A percentile compares a stretch with the other conserved stretches of the same genome.
These are phyloP conservation scores for Penicillium macrosclerotiorum DNA, from an alignment of 495 filamentous ascomycete species.

Conservation along the genomic window DNA sequence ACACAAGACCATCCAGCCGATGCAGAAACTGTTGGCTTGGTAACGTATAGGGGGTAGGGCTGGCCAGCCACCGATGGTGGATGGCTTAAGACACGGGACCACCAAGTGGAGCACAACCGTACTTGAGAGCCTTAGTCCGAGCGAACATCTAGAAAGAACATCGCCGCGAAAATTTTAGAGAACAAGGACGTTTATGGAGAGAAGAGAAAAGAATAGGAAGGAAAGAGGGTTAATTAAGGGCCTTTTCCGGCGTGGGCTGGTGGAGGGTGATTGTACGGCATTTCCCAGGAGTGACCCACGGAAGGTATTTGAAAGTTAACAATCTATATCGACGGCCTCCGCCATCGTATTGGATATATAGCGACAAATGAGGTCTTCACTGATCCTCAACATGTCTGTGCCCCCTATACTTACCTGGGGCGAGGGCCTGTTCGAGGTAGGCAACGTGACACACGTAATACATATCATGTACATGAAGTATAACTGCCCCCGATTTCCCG, in stretches of 20 bases:
- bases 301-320: no score
- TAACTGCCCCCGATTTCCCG: neutral
- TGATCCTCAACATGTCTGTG: no score
- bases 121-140: constrained; percentile 9
- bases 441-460: constrained; percentile 16
- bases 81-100: constrained; percentile 25
- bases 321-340: neutral
- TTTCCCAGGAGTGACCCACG: no score
- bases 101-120: constrained; percentile 16
- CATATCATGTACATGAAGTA: constrained; percentile 5
- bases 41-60: constrained; percentile 9
- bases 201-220: neutral
- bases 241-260: constrained; percentile 4
- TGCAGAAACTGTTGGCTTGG: constrained; percentile 2
- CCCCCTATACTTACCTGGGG: no score
- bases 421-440: neutral
- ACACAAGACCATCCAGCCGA: no score
- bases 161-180: neutral
- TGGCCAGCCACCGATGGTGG: constrained; percentile 12
- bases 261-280: neutral
- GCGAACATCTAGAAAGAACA: neutral
- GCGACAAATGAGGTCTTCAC: no score
- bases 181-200: neutral
- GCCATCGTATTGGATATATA: no score
- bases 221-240: constrained; percentile 26